Base-by-base conservation (phyloP, 1,284 basidiomycete species). In the Schizopora paradoxa region DNA sequence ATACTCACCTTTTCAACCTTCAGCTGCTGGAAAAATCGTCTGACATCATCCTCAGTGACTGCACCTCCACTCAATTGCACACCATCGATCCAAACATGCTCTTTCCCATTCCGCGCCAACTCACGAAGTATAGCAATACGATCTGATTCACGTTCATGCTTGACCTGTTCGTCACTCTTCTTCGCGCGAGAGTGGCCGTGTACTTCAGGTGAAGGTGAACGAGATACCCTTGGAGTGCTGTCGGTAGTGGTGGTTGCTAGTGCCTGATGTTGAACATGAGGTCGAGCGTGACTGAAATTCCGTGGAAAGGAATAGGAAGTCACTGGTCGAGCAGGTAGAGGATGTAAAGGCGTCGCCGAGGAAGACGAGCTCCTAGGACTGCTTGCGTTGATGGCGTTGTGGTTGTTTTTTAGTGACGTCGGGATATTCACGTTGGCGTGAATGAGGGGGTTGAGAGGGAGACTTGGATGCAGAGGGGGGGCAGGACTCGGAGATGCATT, bases 21-120 rank as follows among this genome's bases (percentile, higher is more conserved):
- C 61, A 86, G 85, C 33, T 70, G 76, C 18, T 69, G 67, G 57
- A 86, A 80, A 53, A 81, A 81, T 35, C 58, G 61, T 49, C 63
- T 56, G 16, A 89, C 76, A 43, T 85, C 81, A 27, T 78, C 77
- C 56, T 86, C 82, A 46, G 67, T 64, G 32, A 82, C 73, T n/a
- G 70, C 68, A 38, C 67, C 34, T 7, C 48, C 68, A 31, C 72
- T 65, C 31, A 77, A 56, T 31, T 70, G 69, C 1, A 65, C 65
- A 26, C 73, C 69, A 43, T 77, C 74, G 14, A 88, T 66, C 48
- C 69, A 71, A 34, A 86, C 70, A 63, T 88, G 75, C 16, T 85
- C 81, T 49, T 68, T 69, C 25, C 77, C 79, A 49, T 81, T 87
- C 58, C 66, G 66, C 50, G 72, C 69, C 31, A 89, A 67, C 54